Evolutionary conservation across 805 yeast species (phyloP).

Genomic region (Metschnikowia gelsemii): DNA sequence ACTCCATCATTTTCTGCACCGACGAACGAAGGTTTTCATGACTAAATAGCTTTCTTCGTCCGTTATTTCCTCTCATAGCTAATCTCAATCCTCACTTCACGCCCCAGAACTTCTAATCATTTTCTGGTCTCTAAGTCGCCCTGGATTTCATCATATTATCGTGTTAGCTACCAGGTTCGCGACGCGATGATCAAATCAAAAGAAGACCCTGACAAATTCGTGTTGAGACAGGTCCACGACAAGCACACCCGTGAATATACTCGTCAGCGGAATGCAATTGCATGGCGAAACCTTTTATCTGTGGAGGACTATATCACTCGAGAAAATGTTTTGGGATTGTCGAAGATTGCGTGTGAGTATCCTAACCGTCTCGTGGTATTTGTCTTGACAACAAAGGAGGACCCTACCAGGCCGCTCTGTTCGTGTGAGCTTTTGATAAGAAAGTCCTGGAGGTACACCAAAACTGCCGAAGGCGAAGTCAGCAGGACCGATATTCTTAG

Average conservation of each 20-base stretch:
- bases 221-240: conserved; percentile 24
- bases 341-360: conserved; percentile 21
- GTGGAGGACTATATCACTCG: conserved; percentile 35
- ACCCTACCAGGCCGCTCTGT: conserved; percentile 27
- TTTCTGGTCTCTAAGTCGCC: neutral
- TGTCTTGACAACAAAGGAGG: conserved; percentile 23
- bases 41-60: too few species aligned
- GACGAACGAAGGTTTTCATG: too few species aligned
- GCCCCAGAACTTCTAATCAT: too few species aligned
- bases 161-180: neutral
- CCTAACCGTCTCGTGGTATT: conserved; percentile 26
- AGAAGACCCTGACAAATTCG: conserved; percentile 15
- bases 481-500: conserved; percentile 22
- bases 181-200: conserved; percentile 5
- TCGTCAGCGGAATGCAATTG: conserved; percentile 31
- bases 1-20: neutral
- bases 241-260: conserved; percentile 30
- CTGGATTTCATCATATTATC: neutral
- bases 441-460: conserved; percentile 27
- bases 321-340: conserved; percentile 32
- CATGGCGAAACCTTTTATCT: conserved; percentile 40
- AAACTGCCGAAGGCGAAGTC: conserved; percentile 17
- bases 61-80: too few species aligned
- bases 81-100: too few species aligned
- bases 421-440: conserved; percentile 39